These are phyloP conservation scores for Fagopyrum homotropicum DNA, from an alignment of 148 eudicot species.

Conservation along the genomic window DNA sequence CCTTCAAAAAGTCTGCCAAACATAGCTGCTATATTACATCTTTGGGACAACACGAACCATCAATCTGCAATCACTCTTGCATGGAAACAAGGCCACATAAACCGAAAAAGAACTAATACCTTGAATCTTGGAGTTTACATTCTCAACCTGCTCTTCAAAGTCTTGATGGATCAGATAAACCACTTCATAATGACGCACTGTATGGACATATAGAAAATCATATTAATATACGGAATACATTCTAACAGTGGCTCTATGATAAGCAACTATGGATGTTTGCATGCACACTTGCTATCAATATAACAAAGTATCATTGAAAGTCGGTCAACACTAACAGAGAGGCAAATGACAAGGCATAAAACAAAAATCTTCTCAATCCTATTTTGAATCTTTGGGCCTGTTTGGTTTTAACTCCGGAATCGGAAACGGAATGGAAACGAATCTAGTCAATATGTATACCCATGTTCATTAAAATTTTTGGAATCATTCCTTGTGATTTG, in stretches of 20 bases:
- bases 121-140: conserved; percentile 68
- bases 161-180: conserved; percentile 86
- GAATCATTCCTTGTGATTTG: too few species aligned
- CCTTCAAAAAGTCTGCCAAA: conserved; percentile 60
- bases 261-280: not conserved
- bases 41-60: not conserved
- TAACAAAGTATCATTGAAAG: not conserved
- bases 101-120: conserved; percentile 30
- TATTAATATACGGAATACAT: conserved; percentile 12
- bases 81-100: not conserved
- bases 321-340: not conserved
- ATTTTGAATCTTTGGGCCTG: not conserved
- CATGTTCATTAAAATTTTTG: too few species aligned
- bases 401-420: too few species aligned
- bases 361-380: not conserved
- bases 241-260: not conserved
- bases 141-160: conserved; percentile 55
- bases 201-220: conserved; percentile 5
- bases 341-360: not conserved
- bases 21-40: not conserved
- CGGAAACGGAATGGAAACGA: too few species aligned
- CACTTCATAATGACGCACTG: conserved; percentile 96
- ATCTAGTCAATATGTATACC: too few species aligned
- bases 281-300: not conserved
- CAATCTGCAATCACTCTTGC: not conserved